Evolutionary conservation across 495 filamentous ascomycete species (phyloP), one percentile per base, ranked within the genome.

Genomic region (Aeminium ludgeri): DNA sequence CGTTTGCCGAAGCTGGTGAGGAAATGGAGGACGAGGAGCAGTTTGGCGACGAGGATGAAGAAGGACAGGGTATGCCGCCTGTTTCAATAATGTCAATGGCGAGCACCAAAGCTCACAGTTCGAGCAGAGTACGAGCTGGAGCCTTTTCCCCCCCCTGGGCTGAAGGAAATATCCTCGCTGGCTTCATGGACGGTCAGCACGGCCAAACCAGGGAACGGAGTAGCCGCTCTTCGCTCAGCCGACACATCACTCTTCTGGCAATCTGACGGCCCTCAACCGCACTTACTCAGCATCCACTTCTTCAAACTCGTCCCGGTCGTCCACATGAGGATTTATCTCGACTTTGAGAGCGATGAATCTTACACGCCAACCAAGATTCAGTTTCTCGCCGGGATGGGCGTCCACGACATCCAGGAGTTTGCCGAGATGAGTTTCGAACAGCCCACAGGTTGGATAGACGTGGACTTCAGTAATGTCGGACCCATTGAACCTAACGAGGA

Each of bases 281-380:
- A 97, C 48, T 72, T 75, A n/a, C 70, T 97, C 18, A 93, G 81
- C 28, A 76, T 94, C 13, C 87, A 96, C 59, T 97, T 97, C 62
- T 79, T 89, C 62, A 91, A 92, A 54, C 69, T 86, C 6, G 89
- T 95, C 34, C 76, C 76, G 36, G 80, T 97, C 38, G 76, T 80
- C 5, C 70, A 72, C 12, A 76, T 97, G 20, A 69, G 87, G 11
- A 74, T 97, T 23, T 89, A 81, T 50, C 75, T 96, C 25, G 84
- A 96, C 62, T 94, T 87, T 55, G 75, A 79, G 36, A 66, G 78
- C 13, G 89, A 97, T 60, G 89, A 97, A 63, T 83, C 76, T 25
- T 97, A 97, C 60, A 97, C 89, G n/a, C 89, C 89, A 1, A 95
- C 86, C 1, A 78, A 82, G 49, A 86, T 97, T 51, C 65, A 74